A percentile compares a stretch with the other conserved stretches of the same genome.
Conservation (phyloP, 83 land plant genomes). For the Diphasiastrum complanatum region DNA sequence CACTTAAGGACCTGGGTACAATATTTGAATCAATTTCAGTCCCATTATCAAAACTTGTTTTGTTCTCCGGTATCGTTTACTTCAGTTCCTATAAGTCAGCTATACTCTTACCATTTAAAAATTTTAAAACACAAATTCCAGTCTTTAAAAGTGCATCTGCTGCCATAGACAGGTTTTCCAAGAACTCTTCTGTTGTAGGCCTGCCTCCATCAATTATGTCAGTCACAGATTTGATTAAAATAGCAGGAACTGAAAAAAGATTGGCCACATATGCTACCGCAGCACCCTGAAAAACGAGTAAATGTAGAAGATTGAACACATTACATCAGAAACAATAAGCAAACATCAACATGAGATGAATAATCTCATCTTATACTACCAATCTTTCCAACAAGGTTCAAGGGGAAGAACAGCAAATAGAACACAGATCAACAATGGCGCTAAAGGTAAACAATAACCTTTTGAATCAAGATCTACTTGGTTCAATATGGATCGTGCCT, state of each 20-base stretch:
- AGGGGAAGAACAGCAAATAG: too few relatives aligned
- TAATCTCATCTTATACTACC: background rate
- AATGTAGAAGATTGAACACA: too few relatives aligned
- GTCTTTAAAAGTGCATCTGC: constrained; percentile 57
- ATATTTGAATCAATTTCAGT: too few relatives aligned
- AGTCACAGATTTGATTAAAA: constrained; percentile 83
- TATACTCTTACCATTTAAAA: constrained; percentile 61
- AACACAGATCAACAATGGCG: too few relatives aligned
- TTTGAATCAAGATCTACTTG: too few relatives aligned
- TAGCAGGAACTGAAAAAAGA: constrained; percentile 63
- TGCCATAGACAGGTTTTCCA: constrained; percentile 70
- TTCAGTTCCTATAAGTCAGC: constrained; percentile 36
- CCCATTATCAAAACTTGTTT: too few relatives aligned
- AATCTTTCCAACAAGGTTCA: too few relatives aligned
- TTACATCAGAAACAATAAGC: background rate
- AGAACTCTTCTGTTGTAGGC: constrained; percentile 84
- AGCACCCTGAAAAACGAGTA: constrained; percentile 62
- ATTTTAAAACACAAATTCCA: constrained; percentile 49
- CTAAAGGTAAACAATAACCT: too few relatives aligned
- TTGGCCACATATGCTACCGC: constrained; percentile 84
- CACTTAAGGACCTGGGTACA: too few relatives aligned
- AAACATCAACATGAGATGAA: background rate
- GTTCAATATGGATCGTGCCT: too few relatives aligned
- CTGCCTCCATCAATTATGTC: constrained; percentile 85
- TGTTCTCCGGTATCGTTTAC: too few relatives aligned